Evolutionary conservation across 169 alveolate genomes (phyloP).

Genomic region (Cyclospora cayetanensis): DNA sequence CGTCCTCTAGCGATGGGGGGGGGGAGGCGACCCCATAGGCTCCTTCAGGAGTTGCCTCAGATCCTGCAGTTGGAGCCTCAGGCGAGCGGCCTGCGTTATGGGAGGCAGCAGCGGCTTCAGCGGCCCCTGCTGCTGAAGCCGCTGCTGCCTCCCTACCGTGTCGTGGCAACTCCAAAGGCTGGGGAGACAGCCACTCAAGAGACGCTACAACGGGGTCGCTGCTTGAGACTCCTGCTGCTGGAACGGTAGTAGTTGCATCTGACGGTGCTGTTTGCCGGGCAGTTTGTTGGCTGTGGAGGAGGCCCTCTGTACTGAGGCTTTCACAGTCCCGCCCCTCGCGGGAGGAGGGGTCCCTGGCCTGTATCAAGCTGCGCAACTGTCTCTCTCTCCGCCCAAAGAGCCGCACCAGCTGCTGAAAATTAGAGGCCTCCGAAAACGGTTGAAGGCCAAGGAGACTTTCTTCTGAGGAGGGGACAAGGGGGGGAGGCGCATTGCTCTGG

Average conservation of each 20-base stretch:
- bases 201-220: neutral
- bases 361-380: neutral
- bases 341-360: neutral
- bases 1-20: conserved; percentile 3
- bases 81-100: too few relatives aligned
- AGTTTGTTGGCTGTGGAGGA: neutral
- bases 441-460: neutral
- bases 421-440: neutral
- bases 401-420: conserved; percentile 20
- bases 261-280: neutral
- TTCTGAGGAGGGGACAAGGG: neutral
- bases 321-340: neutral
- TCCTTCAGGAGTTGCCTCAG: neutral
- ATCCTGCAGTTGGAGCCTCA: neutral
- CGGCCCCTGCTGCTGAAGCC: neutral
- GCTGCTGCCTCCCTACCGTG: neutral
- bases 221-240: neutral
- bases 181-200: conserved; percentile 32
- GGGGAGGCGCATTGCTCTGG: neutral
- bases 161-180: neutral
- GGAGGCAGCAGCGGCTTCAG: too few relatives aligned
- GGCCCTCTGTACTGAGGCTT: neutral
- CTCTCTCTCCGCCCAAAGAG: neutral
- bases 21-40: too few relatives aligned
- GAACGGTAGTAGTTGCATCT: neutral